phyloP scores from a whole-genome alignment of 139 green algal genomes.

The Mychonastes homosphaera region DNA sequence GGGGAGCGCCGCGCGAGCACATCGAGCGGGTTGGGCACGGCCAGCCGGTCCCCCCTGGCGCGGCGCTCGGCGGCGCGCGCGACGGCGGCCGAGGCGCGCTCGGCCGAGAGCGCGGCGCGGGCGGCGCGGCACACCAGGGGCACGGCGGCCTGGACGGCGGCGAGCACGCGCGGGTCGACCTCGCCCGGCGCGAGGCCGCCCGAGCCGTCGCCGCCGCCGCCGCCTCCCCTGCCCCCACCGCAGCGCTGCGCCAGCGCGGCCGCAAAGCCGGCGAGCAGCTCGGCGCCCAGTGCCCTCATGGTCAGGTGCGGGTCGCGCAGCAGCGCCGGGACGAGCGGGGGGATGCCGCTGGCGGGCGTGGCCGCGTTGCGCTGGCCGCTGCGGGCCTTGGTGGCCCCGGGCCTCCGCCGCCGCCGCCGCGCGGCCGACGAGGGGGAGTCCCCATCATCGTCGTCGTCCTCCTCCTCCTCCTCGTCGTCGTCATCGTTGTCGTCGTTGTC shows the following conservation, averaged over 20 bases:
- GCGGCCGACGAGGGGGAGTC: too few species aligned
- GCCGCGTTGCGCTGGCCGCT: too few species aligned
- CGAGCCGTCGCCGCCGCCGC: too few species aligned
- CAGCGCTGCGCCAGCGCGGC: slow-evolving; percentile 13
- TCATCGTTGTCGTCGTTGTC: too few species aligned
- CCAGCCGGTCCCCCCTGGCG: slow-evolving; percentile 12
- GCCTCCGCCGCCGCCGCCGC: too few species aligned
- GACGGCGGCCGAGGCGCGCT: slow-evolving; percentile 10
- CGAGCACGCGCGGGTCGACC: slow-evolving; percentile 13
- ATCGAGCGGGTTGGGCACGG: slow-evolving; percentile 20
- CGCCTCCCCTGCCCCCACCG: too few species aligned
- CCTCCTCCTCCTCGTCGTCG: too few species aligned
- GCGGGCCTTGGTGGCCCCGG: too few species aligned
- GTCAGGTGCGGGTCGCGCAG: slow-evolving; percentile 22
- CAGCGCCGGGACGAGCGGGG: slow-evolving; percentile 20
- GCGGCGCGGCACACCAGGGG: slow-evolving; percentile 18
- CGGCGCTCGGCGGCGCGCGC: slow-evolving; percentile 10
- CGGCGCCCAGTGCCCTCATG: slow-evolving; percentile 34
- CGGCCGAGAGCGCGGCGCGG: slow-evolving; percentile 9
- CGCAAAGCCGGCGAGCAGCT: slow-evolving; percentile 22
- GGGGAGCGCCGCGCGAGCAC: slow-evolving; percentile 11
- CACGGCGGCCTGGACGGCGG: slow-evolving; percentile 7
- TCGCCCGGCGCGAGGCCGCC: too few species aligned
- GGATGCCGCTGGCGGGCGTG: neutral
- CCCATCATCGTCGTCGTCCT: too few species aligned